These are phyloP conservation scores for Penicillium sp. DNA, from an alignment of 2,329 filamentous ascomycete species.

Conservation along the genomic window DNA sequence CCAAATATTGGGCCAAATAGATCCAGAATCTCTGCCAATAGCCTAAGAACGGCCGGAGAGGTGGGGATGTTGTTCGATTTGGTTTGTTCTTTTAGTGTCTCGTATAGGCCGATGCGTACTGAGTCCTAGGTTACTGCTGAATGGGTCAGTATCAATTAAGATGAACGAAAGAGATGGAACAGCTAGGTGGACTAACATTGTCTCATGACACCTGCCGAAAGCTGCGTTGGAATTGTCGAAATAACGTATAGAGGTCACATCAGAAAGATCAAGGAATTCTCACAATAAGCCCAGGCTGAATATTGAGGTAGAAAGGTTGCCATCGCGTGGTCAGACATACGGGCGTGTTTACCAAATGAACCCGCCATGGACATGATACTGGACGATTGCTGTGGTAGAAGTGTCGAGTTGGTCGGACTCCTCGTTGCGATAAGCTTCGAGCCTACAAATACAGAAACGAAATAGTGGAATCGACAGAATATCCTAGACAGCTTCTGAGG, in stretches of 20 bases:
- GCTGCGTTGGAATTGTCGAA: background rate
- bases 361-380: background rate
- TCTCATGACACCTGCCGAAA: constrained; percentile 25
- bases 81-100: constrained; percentile 20
- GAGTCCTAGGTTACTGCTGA: constrained; percentile 27
- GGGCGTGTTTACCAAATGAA: background rate
- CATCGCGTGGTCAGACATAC: background rate
- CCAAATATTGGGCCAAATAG: constrained; percentile 23
- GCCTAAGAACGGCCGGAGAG: constrained; percentile 12
- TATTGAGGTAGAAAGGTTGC: too few relatives aligned
- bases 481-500: too few relatives aligned
- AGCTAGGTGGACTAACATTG: constrained; percentile 11
- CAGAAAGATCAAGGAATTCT: background rate
- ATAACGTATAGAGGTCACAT: background rate
- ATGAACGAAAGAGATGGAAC: background rate
- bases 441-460: background rate
- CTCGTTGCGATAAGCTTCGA: background rate
- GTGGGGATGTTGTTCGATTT: constrained; percentile 6
- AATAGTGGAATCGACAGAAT: background rate
- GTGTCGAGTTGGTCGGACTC: background rate
- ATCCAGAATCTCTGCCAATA: constrained; percentile 20
- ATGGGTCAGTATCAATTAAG: background rate
- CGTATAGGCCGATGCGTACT: constrained; percentile 26
- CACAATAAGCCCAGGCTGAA: background rate
- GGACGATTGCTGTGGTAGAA: background rate